Base-by-base conservation (phyloP, 2,329 filamentous ascomycete species). In the Fusarium marasasianum region DNA sequence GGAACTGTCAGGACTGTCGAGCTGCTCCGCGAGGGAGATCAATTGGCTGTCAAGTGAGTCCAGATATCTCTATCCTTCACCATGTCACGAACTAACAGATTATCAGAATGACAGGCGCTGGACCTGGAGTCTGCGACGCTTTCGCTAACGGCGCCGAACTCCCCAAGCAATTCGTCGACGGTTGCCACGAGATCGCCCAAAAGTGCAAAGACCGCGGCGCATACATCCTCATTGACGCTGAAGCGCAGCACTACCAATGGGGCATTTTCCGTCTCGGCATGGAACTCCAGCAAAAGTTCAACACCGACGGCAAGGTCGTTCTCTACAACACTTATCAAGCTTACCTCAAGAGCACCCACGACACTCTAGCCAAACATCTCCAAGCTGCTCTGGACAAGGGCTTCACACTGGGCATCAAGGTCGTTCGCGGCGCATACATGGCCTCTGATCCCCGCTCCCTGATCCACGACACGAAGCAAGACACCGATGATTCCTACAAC, bases 371-470 rank as follows among this genome's bases (percentile, higher is more conserved):
- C 1, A 72, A 80, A 33, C 86, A 90, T 67, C 82, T 91, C 24
- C 81, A 79, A 3, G 76, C 73, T 0, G 88, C 89, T 0, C 73
- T 80, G 12, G 79, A 85, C 6, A 83, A 87, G 37, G 81, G 80
- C 6, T 90, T 87, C 76, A 88, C 86, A 0, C 82, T 89, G 0
- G 88, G 88, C 22, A 80, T 89, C 61, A 90, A 91, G 78, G 81
- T 90, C 14, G 89, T 90, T 5, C 84, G 88, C 20, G 87, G 88
- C 29, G 89, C 88, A 22, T 90, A 91, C 77, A 83, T 90, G 43
- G 80, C 81, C 35, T 84, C 83, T 0, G 89, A 91, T 50, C 82
- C 84, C 47, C 79, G 86, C 7, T 77, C 82, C 6, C 77, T 88
- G n/a, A 88, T 90, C 68, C 87, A 86, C 76, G 84, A 87, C 60